Evolutionary conservation across 768 basidiomycete genomes (phyloP), one percentile per base, ranked within the genome.

Genomic region (Butyriboletus loyo): DNA sequence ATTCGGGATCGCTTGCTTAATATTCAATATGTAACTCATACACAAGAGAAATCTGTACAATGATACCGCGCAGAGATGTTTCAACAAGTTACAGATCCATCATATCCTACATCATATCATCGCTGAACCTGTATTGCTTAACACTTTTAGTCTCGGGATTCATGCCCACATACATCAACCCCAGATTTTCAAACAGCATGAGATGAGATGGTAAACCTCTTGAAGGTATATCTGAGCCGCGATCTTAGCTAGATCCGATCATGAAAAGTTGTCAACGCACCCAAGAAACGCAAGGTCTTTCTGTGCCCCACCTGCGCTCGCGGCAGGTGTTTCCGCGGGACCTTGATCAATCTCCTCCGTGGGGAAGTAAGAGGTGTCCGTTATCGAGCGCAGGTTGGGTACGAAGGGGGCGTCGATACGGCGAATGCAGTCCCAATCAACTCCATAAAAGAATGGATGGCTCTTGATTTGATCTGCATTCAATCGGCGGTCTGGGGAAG

Each of bases 281-380:
- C 83, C 84, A 14, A 86, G 76, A 71, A 85, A 85, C n/a, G 84
- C 83, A 36, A 85, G 65, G 66, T 86, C 84, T 59, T 79, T 82
- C 64, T 75, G 72, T 25, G 79, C 75, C 19, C 67, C 74, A 40
- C 69, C 66, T 1, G 57, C 59, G 44, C 73, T 56, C 36, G 79
- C 73, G 24, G 68, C 55, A 24, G 75, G 60, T 11, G 66, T 58
- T 54, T 80, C 78, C 44, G 80, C 78, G 10, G 81, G 73, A 2
- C 61, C 86, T 70, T 93, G 89, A 51, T 95, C 91, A 49, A 95
- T 79, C 60, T 96, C 92, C 54, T 97, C 93, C 2, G 89, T 94
- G 1, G 95, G 95, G 81, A 97, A 97, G 74, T 97, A 97, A n/a
- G 92, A 94, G 2, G 95, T 97, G 59, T 98, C 95, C 32, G 93